Evolutionary conservation across 1,284 basidiomycete genomes (phyloP), one percentile per base, ranked within the genome.

Genomic region (Boletus calvinii): DNA sequence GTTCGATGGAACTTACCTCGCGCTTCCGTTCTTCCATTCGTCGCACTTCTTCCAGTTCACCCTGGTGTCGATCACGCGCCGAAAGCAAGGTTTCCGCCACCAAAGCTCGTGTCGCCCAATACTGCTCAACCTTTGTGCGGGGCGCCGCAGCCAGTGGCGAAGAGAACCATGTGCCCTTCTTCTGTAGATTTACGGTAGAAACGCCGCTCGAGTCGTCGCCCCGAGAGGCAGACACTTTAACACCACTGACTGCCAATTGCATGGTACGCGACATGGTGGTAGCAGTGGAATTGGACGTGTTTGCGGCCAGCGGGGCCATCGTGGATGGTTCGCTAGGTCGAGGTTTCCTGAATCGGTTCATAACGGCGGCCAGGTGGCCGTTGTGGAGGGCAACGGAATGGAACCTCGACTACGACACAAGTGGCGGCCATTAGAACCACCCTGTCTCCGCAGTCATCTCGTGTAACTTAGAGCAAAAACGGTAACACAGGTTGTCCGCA

Each of bases 21-120:
- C 77, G 76, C 62, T 76, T 79, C 45, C 64, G 55, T 40, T 79
- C 79, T 54, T 78, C 74, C 1, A 54, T 59, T 15, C 67, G 60
- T 36, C 72, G 66, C 43, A 81, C 50, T 15, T 63, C 65, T 48
- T 65, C 69, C 15, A 84, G 61, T 47, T 85, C 81, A 8, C 63
- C 61, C 34, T 76, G 72, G 59, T 84, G 79, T n/a, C 59, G 65
- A 29, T 71, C 67, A 36, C 72, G 73, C 15, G 75, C 77, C 0
- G 72, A 66, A 3, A 86, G 70, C 30, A 84, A 62, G 1, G 79
- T 75, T 60, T 87, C 84, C 1, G 84, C 84, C 4, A 78, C 75
- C 20, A 83, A 56, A 0, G 84, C 83, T 3, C 85, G 78, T 17
- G 77, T 67, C 15, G 80, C 80, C 85, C 84, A 87, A 60, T 85